Conservation (phyloP, 768 basidiomycete species). For the Tylopilus felleus region DNA sequence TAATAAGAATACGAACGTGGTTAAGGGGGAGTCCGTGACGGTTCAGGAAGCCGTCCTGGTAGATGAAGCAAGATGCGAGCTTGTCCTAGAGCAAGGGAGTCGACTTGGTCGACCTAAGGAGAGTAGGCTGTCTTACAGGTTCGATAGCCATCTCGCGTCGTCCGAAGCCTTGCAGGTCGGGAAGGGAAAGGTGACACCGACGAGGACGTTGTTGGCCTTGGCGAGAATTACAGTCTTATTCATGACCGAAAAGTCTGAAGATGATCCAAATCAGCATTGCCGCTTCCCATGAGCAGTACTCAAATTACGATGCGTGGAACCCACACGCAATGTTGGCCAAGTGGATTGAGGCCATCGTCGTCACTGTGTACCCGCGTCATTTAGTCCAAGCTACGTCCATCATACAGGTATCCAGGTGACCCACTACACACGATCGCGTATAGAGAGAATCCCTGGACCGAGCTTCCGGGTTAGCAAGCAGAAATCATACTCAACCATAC, state of each 20-base stretch:
- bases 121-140: constrained; percentile 37
- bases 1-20: constrained; percentile 41
- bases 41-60: constrained; percentile 61
- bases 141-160: constrained; percentile 61
- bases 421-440: constrained; percentile 41
- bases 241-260: constrained; percentile 63
- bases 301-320: constrained; percentile 56
- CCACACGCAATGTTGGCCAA: constrained; percentile 66
- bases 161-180: constrained; percentile 63
- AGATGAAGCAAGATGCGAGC: constrained; percentile 54
- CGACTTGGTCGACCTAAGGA: neutral
- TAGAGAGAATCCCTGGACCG: constrained; percentile 49
- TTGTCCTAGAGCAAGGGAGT: constrained; percentile 40
- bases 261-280: neutral
- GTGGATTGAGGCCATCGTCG: constrained; percentile 53
- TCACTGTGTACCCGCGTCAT: constrained; percentile 37
- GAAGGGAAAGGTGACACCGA: constrained; percentile 66
- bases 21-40: constrained; percentile 49
- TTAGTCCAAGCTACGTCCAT: neutral
- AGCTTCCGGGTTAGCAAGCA: constrained; percentile 1
- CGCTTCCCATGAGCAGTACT: neutral
- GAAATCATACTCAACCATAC: neutral
- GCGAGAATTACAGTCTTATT: constrained; percentile 56
- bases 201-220: constrained; percentile 49
- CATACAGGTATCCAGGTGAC: neutral